Evolutionary conservation across 495 filamentous ascomycete genomes (phyloP), one percentile per base, ranked within the genome.

Genomic region (Neurospora discreta): DNA sequence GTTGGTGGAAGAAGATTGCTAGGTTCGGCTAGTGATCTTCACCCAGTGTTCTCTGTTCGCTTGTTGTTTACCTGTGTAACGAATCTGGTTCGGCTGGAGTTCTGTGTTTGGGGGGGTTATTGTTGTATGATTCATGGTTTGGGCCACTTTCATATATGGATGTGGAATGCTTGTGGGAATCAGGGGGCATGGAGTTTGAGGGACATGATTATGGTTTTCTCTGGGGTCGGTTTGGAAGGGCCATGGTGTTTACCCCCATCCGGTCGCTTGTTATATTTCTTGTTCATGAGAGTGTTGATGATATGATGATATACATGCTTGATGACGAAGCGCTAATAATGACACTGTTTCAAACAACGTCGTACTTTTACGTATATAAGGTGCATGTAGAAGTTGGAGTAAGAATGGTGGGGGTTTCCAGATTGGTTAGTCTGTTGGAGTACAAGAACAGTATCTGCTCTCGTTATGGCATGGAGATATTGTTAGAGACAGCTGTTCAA

Each of bases 1-100:
- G 85, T 71, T 86, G 86, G 80, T 88, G 85, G 84, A 85, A 79
- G 79, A 86, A 85, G 78, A 78, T 85, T 38, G 80, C 80, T 20
- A 78, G 80, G 30, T 60, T 60, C 18, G 52, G 52, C 52, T 60
- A 60, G 26, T 60, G 52, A 60, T 60, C 3, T 2, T 60, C 13
- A 2, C 20, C 13, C 1, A 39, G 39, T 58, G 4, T 15, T 58
- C 13, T 60, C 2, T 9, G 16, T 16, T 33, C 33, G 15, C 23
- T 30, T 30, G 23, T 60, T 52, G 44, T 9, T 46, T 16, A 11
- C 13, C 13, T 60, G 23, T 33, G 7, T 5, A 36, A 33, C 52
- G 52, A 23, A 60, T 33, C 16, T 18, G 52, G 11, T 18, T 60
- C 6, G 52, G 52, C 26, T 60, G 52, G 52, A 30, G 52, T 60